phyloP scores from a whole-genome alignment of 495 filamentous ascomycete species.

The Penicillium cataractarum region DNA sequence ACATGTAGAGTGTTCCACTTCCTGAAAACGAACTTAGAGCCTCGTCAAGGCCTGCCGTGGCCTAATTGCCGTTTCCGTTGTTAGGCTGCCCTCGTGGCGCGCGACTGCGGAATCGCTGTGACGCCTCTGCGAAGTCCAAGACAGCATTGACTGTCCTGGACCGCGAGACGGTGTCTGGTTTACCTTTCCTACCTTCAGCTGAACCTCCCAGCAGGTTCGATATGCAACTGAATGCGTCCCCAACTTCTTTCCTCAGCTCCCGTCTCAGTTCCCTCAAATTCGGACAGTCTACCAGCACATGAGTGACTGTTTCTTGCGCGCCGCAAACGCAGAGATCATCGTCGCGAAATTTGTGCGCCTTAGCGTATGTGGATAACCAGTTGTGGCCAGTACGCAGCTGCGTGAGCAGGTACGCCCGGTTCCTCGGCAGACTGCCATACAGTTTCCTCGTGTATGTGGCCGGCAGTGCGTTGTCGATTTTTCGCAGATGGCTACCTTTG shows the following conservation, averaged over 20 bases:
- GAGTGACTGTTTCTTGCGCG: slow-evolving; percentile 21
- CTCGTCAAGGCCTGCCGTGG: slow-evolving; percentile 34
- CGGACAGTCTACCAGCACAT: slow-evolving; percentile 25
- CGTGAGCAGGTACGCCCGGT: slow-evolving; percentile 19
- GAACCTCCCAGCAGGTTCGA: slow-evolving; percentile 32
- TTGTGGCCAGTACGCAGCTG: slow-evolving; percentile 27
- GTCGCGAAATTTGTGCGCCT: slow-evolving; percentile 15
- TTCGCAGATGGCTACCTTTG: slow-evolving; percentile 16
- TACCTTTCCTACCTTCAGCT: slow-evolving; percentile 32
- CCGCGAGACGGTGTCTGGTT: slow-evolving; percentile 26
- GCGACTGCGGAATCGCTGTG: slow-evolving; percentile 33
- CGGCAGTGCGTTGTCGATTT: slow-evolving; percentile 19
- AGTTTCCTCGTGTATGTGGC: slow-evolving; percentile 19
- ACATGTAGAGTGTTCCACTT: not conserved
- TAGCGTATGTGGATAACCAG: slow-evolving; percentile 18
- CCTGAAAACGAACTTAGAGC: slow-evolving; percentile 28
- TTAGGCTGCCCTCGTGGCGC: slow-evolving; percentile 35
- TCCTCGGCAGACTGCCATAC: slow-evolving; percentile 18
- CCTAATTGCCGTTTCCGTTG: slow-evolving; percentile 26
- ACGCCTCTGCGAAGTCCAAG: slow-evolving; percentile 37
- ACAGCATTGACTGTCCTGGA: slow-evolving; percentile 28
- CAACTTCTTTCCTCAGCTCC: slow-evolving; percentile 22
- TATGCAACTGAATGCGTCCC: slow-evolving; percentile 29
- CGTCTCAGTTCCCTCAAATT: slow-evolving; percentile 12
- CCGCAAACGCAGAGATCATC: slow-evolving; percentile 22